These are phyloP conservation scores for Arthrocladium fulminans DNA, from an alignment of 2,329 filamentous ascomycete genomes.

Conservation along the genomic window DNA sequence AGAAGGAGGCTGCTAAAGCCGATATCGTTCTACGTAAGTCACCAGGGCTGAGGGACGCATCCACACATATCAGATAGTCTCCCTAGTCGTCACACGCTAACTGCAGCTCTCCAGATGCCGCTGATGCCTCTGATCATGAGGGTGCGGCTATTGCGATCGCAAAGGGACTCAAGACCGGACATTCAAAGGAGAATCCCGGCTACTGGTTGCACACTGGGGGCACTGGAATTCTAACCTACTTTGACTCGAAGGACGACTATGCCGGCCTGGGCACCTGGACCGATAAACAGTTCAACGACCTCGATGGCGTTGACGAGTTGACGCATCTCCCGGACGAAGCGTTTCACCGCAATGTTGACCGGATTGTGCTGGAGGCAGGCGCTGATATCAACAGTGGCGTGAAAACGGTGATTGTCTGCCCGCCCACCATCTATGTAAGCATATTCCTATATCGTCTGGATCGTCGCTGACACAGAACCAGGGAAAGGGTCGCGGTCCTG, in stretches of 20 bases:
- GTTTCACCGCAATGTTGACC: constrained; percentile 60
- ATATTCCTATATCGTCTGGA: background rate
- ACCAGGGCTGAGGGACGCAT: constrained; percentile 10
- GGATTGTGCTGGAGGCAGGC: constrained; percentile 50
- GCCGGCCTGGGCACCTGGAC: constrained; percentile 32
- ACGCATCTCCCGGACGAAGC: constrained; percentile 33
- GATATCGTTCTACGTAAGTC: constrained; percentile 38
- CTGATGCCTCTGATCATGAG: constrained; percentile 34
- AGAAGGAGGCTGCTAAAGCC: constrained; percentile 37
- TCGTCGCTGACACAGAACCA: background rate
- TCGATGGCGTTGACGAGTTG: constrained; percentile 34
- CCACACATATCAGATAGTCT: background rate
- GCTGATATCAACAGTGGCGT: constrained; percentile 37
- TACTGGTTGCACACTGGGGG: constrained; percentile 39
- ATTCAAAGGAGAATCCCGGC: constrained; percentile 26
- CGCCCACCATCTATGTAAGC: constrained; percentile 54
- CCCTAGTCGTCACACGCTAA: background rate
- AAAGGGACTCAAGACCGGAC: constrained; percentile 25
- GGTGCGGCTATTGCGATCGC: constrained; percentile 34
- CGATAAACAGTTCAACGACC: constrained; percentile 38
- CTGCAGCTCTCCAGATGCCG: constrained; percentile 13
- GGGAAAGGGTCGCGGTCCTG: constrained; percentile 49
- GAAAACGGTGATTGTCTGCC: constrained; percentile 54
- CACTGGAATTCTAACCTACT: constrained; percentile 34
- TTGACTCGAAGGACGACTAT: constrained; percentile 31